phyloP scores from a whole-genome alignment of 768 basidiomycete genomes.

The Lactifluus piperatus region DNA sequence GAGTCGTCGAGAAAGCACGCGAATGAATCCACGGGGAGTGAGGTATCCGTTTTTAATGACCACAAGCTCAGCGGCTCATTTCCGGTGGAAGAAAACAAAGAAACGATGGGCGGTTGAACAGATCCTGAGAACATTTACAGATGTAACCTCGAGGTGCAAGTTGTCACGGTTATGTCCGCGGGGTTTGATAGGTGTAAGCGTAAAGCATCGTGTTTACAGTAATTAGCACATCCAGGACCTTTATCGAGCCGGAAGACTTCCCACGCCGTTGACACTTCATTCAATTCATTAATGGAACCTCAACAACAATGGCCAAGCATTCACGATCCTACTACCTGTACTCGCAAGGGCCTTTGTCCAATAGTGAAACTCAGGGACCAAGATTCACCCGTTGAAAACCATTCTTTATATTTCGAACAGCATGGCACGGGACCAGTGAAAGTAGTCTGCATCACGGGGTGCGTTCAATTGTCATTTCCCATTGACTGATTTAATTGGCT shows the following conservation, averaged over 20 bases:
- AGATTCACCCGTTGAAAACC: constrained; percentile 45
- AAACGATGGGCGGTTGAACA: constrained; percentile 56
- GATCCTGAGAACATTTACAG: constrained; percentile 44
- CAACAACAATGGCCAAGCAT: constrained; percentile 31
- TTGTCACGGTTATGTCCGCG: too few relatives aligned
- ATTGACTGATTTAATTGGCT: background rate
- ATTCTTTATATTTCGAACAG: constrained; percentile 72
- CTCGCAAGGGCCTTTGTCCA: constrained; percentile 68
- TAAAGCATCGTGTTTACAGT: too few relatives aligned
- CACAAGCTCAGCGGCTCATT: constrained; percentile 55
- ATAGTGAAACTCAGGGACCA: constrained; percentile 43
- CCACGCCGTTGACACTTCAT: too few relatives aligned
- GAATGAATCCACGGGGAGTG: constrained; percentile 53
- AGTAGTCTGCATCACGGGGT: constrained; percentile 74
- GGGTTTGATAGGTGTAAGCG: too few relatives aligned
- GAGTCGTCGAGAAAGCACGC: constrained; percentile 55
- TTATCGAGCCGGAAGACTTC: too few relatives aligned
- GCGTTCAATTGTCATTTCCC: background rate
- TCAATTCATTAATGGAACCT: too few relatives aligned
- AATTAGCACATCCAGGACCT: too few relatives aligned
- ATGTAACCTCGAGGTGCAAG: too few relatives aligned
- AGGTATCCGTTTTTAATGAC: constrained; percentile 36
- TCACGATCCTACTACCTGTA: constrained; percentile 53
- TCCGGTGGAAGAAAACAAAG: constrained; percentile 66
- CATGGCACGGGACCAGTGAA: constrained; percentile 63